These are phyloP conservation scores for Pleurotus eryngii DNA, from an alignment of 768 basidiomycete genomes.

Conservation along the genomic window DNA sequence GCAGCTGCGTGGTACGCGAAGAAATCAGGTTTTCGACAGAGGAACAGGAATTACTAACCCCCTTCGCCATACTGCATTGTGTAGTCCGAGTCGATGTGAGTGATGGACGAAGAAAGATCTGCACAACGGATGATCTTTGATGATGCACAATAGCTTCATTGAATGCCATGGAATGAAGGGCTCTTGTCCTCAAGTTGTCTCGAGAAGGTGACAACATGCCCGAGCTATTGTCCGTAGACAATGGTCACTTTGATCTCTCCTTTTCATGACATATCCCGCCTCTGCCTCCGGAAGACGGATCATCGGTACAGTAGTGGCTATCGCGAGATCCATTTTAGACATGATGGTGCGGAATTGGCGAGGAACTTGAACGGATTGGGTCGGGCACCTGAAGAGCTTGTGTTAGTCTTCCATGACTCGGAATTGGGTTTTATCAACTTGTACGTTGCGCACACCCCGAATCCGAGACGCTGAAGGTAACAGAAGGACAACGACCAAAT, in stretches of 20 bases:
- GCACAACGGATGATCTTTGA: constrained; percentile 97
- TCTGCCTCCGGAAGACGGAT: constrained; percentile 52
- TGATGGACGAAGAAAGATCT: constrained; percentile 84
- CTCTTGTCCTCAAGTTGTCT: constrained; percentile 59
- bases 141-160: constrained; percentile 98
- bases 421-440: constrained; percentile 32
- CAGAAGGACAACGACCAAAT: constrained; percentile 12
- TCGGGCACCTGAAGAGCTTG: constrained; percentile 85
- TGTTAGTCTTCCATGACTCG: constrained; percentile 99
- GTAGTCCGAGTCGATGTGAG: constrained; percentile 96
- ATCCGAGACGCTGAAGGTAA: constrained; percentile 67
- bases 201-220: constrained; percentile 44
- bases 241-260: constrained; percentile 74
- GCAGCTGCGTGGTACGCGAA: constrained; percentile 67
- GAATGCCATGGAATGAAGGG: constrained; percentile 88
- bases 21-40: constrained; percentile 1
- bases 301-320: constrained; percentile 52
- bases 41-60: constrained; percentile 43
- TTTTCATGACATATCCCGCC: constrained; percentile 71
- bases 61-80: constrained; percentile 98
- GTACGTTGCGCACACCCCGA: constrained; percentile 86
- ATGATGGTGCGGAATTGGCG: constrained; percentile 45
- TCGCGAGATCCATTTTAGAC: constrained; percentile 99
- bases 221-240: constrained; percentile 12
- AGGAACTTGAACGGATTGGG: not conserved